phyloP scores from a whole-genome alignment of 345 rosid species.

The Eucalyptus tenuipes region DNA sequence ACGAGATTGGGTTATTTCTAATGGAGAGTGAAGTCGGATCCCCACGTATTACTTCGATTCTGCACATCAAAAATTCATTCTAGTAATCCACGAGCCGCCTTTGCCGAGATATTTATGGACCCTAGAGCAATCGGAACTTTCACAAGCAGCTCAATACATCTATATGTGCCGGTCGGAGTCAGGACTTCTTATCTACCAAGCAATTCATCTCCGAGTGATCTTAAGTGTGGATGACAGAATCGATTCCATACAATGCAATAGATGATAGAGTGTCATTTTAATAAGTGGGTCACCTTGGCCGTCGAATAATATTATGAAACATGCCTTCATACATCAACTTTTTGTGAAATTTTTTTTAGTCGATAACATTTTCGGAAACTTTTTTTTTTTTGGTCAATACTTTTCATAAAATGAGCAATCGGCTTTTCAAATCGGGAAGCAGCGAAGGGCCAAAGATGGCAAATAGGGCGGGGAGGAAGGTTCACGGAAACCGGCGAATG shows the following conservation, averaged over 20 bases:
- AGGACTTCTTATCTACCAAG: background rate
- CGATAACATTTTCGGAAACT: no score
- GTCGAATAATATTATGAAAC: no score
- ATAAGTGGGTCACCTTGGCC: background rate
- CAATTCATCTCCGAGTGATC: fast-evolving
- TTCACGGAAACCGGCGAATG: background rate
- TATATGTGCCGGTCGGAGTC: fast-evolving
- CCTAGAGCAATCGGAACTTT: fast-evolving
- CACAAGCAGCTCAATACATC: background rate
- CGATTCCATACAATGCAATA: fast-evolving
- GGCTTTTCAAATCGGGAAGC: background rate
- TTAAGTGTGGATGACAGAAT: no score
- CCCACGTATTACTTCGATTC: fast-evolving
- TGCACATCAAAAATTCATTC: background rate
- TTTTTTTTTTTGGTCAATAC: no score
- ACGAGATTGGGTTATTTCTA: background rate
- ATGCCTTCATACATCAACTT: no score
- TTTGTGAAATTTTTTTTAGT: no score
- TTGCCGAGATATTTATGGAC: fast-evolving
- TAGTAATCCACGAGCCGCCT: background rate
- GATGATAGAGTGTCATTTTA: fast-evolving
- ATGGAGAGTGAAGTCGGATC: background rate
- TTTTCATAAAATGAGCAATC: fast-evolving
- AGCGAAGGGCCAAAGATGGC: background rate
- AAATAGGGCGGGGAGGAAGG: background rate